A percentile compares a stretch with the other conserved stretches of the same genome.
phyloP scores from a whole-genome alignment of 495 filamentous ascomycete genomes.

The Podospora pseudoanserina region DNA sequence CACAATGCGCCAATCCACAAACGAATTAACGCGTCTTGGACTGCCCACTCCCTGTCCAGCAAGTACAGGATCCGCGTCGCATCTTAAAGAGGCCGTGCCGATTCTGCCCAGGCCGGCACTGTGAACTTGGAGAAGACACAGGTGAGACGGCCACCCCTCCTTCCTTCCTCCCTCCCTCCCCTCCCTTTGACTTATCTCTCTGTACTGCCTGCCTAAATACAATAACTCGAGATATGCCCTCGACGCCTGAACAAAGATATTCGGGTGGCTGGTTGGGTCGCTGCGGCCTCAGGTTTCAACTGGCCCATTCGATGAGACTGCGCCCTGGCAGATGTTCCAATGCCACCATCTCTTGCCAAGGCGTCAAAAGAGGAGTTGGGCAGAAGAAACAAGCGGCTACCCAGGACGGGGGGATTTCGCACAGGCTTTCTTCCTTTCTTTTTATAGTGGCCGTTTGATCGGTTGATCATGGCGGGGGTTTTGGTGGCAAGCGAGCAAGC shows the following conservation, averaged over 20 bases:
- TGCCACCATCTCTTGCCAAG: not conserved
- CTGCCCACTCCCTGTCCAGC: not conserved
- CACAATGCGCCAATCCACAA: slow-evolving; percentile 1
- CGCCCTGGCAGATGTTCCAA: not conserved
- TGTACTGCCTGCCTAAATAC: not conserved
- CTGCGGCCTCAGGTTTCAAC: not conserved
- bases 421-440: slow-evolving; percentile 1
- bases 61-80: not conserved
- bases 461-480: too few species aligned
- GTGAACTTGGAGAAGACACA: not conserved
- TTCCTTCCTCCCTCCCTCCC: not conserved
- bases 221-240: not conserved
- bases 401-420: not conserved
- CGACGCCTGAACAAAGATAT: not conserved
- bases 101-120: not conserved
- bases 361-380: slow-evolving; percentile 6
- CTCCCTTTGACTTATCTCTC: not conserved
- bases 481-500: not conserved
- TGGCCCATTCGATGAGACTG: not conserved
- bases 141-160: not conserved
- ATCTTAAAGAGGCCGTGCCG: slow-evolving; percentile 11
- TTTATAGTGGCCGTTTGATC: slow-evolving; percentile 1
- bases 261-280: not conserved
- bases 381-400: not conserved
- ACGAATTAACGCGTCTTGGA: slow-evolving; percentile 12